Evolutionary conservation across 371 early-diverging fungal genomes (phyloP), one percentile per base, ranked within the genome.

Genomic region (Mortierella sp.): DNA sequence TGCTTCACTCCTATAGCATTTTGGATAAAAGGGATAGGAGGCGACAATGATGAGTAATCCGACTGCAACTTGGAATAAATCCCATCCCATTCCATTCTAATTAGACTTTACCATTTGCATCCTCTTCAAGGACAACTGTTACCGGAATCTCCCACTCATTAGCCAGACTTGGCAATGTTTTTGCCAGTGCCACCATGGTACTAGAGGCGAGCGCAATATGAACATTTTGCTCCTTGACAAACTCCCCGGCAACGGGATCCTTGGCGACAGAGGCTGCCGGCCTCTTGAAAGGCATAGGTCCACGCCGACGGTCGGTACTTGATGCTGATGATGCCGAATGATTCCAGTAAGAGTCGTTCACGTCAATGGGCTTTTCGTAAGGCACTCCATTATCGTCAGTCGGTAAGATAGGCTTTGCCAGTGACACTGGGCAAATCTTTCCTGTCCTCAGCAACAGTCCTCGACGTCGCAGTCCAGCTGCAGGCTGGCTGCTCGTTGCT

Each of bases 111-210:
- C 87, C 87, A 58, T 80, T 63, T 13, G 57, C 48, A 16, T 86
- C 80, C 45, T 79, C 78, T 31, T 86, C 83, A 1, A 86, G 54
- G 24, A 80, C 80, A 3, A 86, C 80, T 26, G 50, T 80, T 57
- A 86, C 78, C 16, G 87, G 87, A n/a, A 86, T 82, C 76, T 86
- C 87, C 87, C 87, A 86, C 38, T 86, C 87, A 3, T 73, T 31
- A 1, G 58, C 45, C 8, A 86, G 73, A 48, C 74, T 80, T 3
- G 87, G 87, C 10, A 86, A 45, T 14, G 78, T 76, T 26, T 82
- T 80, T 4, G 78, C 82, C 42, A 86, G 24, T 11, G 80, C 65
- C 13, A 86, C 80, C 70, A 86, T 60, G 6, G 82, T 45, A 38
- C 87, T 86, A 26, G 83, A 78, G 9, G 82, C 80, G 38, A 86